Conservation (phyloP, 495 filamentous ascomycete genomes). For the Trichoderma erinaceum region DNA sequence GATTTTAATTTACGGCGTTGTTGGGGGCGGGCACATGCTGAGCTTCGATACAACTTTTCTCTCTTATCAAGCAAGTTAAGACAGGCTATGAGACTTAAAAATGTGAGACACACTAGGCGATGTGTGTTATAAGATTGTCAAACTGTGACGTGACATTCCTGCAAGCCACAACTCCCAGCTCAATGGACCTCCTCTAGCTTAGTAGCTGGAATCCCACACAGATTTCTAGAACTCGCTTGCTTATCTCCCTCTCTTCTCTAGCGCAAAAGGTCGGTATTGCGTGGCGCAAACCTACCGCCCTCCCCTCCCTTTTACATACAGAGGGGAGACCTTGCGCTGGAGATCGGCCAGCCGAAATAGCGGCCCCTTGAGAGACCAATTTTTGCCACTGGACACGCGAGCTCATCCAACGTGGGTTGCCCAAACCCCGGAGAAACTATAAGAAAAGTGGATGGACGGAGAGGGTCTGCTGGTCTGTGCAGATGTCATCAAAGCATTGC, state of each 20-base stretch:
- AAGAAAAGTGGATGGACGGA: not conserved
- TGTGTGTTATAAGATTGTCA: no score
- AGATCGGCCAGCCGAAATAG: not conserved
- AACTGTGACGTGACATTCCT: no score
- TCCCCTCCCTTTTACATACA: not conserved
- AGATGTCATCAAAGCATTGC: not conserved
- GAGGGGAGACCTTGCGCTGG: not conserved
- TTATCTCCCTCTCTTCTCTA: not conserved
- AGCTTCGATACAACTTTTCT: no score
- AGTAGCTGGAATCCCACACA: not conserved
- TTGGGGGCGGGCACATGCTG: not conserved
- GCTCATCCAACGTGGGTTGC: conserved; percentile 10
- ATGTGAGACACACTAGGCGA: no score
- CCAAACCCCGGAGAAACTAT: not conserved
- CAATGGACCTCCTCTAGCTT: no score
- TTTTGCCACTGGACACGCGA: conserved; percentile 11
- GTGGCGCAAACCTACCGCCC: not conserved
- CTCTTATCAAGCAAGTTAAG: no score
- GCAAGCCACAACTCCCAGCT: no score
- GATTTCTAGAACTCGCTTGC: conserved; percentile 1
- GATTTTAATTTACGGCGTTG: not conserved
- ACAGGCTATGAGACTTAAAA: no score
- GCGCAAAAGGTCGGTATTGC: not conserved
- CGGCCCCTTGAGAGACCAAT: not conserved
- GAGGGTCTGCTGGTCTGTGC: not conserved